Conservation (phyloP, 805 yeast genomes). For the Suhomyces vadensis region DNA sequence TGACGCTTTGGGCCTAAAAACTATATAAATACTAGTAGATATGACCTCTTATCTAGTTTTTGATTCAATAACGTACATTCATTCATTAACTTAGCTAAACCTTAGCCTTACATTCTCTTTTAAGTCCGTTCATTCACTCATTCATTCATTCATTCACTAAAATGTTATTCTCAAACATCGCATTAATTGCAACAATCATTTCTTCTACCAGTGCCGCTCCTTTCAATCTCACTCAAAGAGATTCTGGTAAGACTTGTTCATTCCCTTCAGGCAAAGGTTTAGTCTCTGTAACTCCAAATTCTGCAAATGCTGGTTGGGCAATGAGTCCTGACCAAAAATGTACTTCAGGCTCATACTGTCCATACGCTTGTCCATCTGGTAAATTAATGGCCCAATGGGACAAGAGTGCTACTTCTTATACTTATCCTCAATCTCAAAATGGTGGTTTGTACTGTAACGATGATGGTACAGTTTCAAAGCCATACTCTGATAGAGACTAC, state of each 20-base stretch:
- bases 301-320: slow-evolving; percentile 83
- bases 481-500: slow-evolving; percentile 55
- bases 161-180: slow-evolving; percentile 13
- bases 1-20: background rate
- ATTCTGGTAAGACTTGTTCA: slow-evolving; percentile 48
- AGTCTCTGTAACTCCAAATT: slow-evolving; percentile 62
- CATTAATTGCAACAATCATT: slow-evolving; percentile 10
- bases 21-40: background rate
- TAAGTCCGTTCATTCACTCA: background rate
- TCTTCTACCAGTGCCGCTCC: slow-evolving; percentile 27
- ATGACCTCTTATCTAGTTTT: background rate
- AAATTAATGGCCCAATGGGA: slow-evolving; percentile 90
- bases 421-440: slow-evolving; percentile 74
- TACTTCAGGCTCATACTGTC: slow-evolving; percentile 78
- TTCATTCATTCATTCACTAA: slow-evolving; percentile 2
- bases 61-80: background rate
- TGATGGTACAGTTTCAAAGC: slow-evolving; percentile 66
- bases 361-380: slow-evolving; percentile 91
- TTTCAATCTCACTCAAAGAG: slow-evolving; percentile 20
- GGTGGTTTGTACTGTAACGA: slow-evolving; percentile 82
- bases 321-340: slow-evolving; percentile 73
- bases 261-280: slow-evolving; percentile 71
- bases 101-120: slow-evolving; percentile 1
- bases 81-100: background rate
- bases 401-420: slow-evolving; percentile 65